These are phyloP conservation scores for Cadophora malorum DNA, from an alignment of 2,329 filamentous ascomycete species.

Conservation along the genomic window DNA sequence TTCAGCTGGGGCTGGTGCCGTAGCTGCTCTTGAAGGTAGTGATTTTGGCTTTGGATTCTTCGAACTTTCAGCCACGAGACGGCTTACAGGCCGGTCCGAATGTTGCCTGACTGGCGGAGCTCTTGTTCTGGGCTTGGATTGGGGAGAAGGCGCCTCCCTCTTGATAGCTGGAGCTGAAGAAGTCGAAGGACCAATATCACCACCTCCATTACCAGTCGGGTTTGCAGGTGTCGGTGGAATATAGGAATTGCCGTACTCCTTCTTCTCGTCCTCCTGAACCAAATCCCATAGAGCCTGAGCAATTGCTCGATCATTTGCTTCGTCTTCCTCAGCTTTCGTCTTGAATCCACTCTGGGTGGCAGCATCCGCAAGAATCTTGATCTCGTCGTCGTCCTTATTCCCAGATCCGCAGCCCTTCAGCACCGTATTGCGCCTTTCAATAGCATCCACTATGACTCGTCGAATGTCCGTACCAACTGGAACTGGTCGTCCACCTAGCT, in stretches of 20 bases:
- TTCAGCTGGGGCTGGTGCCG: conserved; percentile 21
- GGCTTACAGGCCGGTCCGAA: conserved; percentile 38
- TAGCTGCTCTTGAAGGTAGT: conserved; percentile 26
- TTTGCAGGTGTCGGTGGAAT: conserved; percentile 41
- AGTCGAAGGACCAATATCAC: conserved; percentile 30
- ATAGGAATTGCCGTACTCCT: conserved; percentile 42
- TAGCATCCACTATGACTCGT: conserved; percentile 73
- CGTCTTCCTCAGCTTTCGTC: conserved; percentile 85
- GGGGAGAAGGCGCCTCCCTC: conserved; percentile 24
- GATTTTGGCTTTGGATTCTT: conserved; percentile 34
- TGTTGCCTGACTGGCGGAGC: conserved; percentile 32
- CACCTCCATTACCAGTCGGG: conserved; percentile 45
- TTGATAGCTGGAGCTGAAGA: conserved; percentile 22
- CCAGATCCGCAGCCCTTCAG: conserved; percentile 74
- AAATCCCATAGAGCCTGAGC: conserved; percentile 85
- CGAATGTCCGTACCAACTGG: conserved; percentile 72
- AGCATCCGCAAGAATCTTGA: conserved; percentile 66
- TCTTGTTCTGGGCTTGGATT: conserved; percentile 19
- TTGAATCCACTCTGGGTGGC: conserved; percentile 76
- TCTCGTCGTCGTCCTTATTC: conserved; percentile 68
- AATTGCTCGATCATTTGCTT: conserved; percentile 87
- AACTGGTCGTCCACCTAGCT: conserved; percentile 69
- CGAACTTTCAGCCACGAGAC: conserved; percentile 37
- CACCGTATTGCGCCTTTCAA: conserved; percentile 69
- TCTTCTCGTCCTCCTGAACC: conserved; percentile 73